Evolutionary conservation across 805 yeast genomes (phyloP), one percentile per base, ranked within the genome.

Genomic region (Candida ipomoeae): DNA sequence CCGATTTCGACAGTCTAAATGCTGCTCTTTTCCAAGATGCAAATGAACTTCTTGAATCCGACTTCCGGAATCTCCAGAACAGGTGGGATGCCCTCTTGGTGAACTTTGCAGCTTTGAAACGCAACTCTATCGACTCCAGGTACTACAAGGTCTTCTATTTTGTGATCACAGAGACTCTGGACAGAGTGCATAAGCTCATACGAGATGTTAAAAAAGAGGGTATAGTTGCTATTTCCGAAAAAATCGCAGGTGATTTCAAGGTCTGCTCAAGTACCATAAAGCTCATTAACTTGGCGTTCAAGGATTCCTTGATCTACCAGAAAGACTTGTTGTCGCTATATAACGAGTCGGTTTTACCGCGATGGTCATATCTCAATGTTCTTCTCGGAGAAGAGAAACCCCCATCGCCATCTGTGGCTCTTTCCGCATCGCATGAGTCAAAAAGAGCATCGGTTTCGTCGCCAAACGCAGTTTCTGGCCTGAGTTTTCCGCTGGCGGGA

Each of bases 221-320:
- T 43, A 14, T 31, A 2, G 38, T 20, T 13, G 31, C n/a, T 8
- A 11, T 74, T 52, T 49, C 65, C 52, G 59, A 66, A 52, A 59
- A 61, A 52, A 43, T 75, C 58, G 67, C 68, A 55, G 41, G 62
- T 40, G 48, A 62, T 48, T 63, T 77, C 67, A 61, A 70, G 66
- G 18, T 66, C 52, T 60, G 80, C 68, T 54, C 75, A 61, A 75
- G 70, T 46, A 55, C 69, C 5, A 65, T 71, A 18, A 64, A 63
- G 2, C 51, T 71, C n/a, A 60, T 69, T 17, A 60, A 58, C 46
- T 66, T 67, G 33, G 72, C 74, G 3, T 66, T 68, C 39, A 51
- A 52, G 54, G 78, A 76, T 54, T 60, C 70, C 13, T 58, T 76
- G 34, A 61, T 78, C 5, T 68, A 66, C 37, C 71, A 75, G 13